phyloP scores from a whole-genome alignment of 2,329 filamentous ascomycete species.

The Clonostachys rosea region DNA sequence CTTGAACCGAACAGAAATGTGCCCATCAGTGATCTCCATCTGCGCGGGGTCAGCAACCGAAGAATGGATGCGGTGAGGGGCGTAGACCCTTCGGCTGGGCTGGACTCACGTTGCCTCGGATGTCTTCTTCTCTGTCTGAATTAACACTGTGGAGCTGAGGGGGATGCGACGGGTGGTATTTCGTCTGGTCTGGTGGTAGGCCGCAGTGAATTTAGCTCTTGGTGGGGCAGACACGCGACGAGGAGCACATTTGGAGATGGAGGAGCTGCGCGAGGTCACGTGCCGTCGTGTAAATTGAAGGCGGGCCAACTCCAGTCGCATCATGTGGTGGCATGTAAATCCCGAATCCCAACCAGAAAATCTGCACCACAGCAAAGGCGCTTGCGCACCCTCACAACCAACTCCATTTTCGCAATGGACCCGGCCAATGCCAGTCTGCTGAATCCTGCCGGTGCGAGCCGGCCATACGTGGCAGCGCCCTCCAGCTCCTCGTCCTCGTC shows the following conservation, averaged over 20 bases:
- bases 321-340: background rate
- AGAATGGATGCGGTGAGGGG: background rate
- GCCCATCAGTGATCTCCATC: constrained; percentile 28
- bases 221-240: background rate
- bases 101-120: too few species aligned
- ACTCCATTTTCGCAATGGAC: background rate
- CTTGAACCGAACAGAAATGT: constrained; percentile 67
- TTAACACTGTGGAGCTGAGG: too few species aligned
- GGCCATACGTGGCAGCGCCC: too few species aligned
- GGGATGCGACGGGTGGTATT: background rate
- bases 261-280: constrained; percentile 16
- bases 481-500: constrained; percentile 1
- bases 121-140: too few species aligned
- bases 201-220: background rate
- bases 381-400: too few species aligned
- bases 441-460: too few species aligned
- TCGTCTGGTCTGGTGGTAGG: background rate
- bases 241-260: background rate
- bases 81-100: too few species aligned
- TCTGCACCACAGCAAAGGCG: too few species aligned
- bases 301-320: background rate
- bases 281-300: constrained; percentile 15
- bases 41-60: background rate
- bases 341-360: background rate
- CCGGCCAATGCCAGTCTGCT: background rate